Percentiles rank a stretch among this genome's conserved stretches.
Evolutionary conservation across 257 asterid genomes (phyloP).

Genomic region (Cynanchum wilfordii): DNA sequence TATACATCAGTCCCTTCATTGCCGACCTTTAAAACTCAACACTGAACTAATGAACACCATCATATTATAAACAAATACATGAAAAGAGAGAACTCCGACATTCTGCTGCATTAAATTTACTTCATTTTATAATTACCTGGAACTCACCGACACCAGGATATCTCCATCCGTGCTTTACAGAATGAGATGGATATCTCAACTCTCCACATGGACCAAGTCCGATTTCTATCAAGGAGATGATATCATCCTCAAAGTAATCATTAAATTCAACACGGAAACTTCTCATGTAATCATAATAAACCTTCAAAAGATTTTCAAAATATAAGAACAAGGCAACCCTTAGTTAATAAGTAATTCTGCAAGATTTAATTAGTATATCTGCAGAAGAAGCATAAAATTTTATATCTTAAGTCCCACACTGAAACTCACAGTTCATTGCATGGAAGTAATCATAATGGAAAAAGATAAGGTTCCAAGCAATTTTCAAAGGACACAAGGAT

Average conservation of each 20-base stretch:
- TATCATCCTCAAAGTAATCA: constrained; percentile 64
- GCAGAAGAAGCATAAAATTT: not conserved
- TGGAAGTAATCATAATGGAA: not conserved
- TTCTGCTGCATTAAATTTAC: not conserved
- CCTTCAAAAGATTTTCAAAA: constrained; percentile 48
- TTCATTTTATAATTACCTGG: constrained; percentile 46
- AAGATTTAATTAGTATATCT: not conserved
- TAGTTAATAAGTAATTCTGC: not conserved
- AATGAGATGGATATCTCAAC: constrained; percentile 75
- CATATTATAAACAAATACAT: not conserved
- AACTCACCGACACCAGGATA: constrained; percentile 92
- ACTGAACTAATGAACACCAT: not conserved
- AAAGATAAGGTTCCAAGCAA: not conserved
- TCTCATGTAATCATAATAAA: constrained; percentile 88
- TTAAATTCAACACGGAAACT: constrained; percentile 85
- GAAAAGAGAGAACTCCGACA: not conserved
- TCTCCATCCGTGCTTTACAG: constrained; percentile 90
- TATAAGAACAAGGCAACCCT: constrained; percentile 4
- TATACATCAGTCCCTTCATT: not conserved
- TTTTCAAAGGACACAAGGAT: not conserved
- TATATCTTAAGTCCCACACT: not conserved
- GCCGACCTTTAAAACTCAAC: not conserved
- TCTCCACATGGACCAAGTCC: constrained; percentile 96
- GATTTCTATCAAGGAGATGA: constrained; percentile 63
- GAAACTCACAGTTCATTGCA: not conserved